A percentile compares a stretch with the other conserved stretches of the same genome.
phyloP scores from a whole-genome alignment of 768 basidiomycete genomes.

The Termitomyces sp. region DNA sequence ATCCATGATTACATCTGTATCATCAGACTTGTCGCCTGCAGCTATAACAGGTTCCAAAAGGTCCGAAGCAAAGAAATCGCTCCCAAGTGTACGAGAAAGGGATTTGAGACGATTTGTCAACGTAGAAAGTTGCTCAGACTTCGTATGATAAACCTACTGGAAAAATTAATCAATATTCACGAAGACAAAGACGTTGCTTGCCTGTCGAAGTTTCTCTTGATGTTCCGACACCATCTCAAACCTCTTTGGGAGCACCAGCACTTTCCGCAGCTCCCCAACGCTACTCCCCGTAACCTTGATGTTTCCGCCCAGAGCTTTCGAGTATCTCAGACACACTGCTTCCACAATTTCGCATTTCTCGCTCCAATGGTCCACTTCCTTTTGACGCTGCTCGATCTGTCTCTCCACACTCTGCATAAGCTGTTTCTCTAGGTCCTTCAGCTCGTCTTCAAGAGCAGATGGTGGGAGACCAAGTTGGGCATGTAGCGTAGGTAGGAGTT shows the following conservation, averaged over 20 bases:
- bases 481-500: conserved; percentile 77
- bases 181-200: conserved; percentile 24
- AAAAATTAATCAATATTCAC: conserved; percentile 2
- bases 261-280: conserved; percentile 66
- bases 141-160: conserved; percentile 63
- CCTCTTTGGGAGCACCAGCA: conserved; percentile 65
- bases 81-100: conserved; percentile 55
- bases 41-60: conserved; percentile 42
- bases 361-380: conserved; percentile 76
- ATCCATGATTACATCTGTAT: conserved; percentile 47
- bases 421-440: conserved; percentile 64
- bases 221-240: conserved; percentile 62
- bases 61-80: conserved; percentile 53
- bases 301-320: conserved; percentile 65
- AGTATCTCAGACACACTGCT: conserved; percentile 58
- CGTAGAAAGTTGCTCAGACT: conserved; percentile 68
- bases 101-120: conserved; percentile 59
- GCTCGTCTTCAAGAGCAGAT: conserved; percentile 76
- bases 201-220: conserved; percentile 79
- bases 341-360: conserved; percentile 58
- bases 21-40: conserved; percentile 30
- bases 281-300: conserved; percentile 59
- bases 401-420: conserved; percentile 72
- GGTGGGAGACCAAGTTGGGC: conserved; percentile 78
- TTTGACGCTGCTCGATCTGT: conserved; percentile 61